phyloP scores from a whole-genome alignment of 805 yeast species.

The Teunomyces cretensis region DNA sequence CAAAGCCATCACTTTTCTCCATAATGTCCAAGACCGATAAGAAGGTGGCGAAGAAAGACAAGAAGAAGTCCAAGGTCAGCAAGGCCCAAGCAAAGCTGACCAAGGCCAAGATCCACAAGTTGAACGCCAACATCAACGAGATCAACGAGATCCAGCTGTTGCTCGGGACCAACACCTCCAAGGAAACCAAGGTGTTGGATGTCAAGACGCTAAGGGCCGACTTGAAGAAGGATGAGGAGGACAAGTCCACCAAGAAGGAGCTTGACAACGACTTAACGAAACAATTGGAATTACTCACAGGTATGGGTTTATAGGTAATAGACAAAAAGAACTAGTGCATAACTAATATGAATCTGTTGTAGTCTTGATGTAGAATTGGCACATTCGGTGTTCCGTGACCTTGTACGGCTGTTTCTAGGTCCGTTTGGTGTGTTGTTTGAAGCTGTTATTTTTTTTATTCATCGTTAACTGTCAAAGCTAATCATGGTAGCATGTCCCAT shows the following conservation, averaged over 20 bases:
- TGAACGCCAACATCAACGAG: slow-evolving; percentile 28
- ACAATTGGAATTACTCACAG: slow-evolving; percentile 50
- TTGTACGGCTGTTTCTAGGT: too few species aligned
- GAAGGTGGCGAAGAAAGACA: slow-evolving; percentile 2
- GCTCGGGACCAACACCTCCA: slow-evolving; percentile 12
- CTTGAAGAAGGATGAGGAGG: slow-evolving; percentile 36
- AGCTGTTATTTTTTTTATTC: too few species aligned
- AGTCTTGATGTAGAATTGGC: too few species aligned
- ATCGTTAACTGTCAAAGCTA: too few species aligned
- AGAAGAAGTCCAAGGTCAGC: slow-evolving; percentile 2
- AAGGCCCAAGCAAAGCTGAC: slow-evolving; percentile 11
- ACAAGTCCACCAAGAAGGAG: slow-evolving; percentile 24
- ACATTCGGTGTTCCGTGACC: too few species aligned
- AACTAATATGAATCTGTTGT: too few species aligned
- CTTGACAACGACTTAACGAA: slow-evolving; percentile 42
- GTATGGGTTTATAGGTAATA: slow-evolving; percentile 31
- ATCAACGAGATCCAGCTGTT: slow-evolving; percentile 20
- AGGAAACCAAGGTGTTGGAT: slow-evolving; percentile 30
- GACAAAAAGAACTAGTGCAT: not conserved
- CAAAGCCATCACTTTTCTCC: not conserved
- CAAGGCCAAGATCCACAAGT: slow-evolving; percentile 22
- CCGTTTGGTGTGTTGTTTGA: too few species aligned
- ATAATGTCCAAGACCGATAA: not conserved
- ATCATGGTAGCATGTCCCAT: too few species aligned
- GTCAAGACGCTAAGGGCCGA: slow-evolving; percentile 36